These are phyloP conservation scores for Scutellaria baicalensis DNA, from an alignment of 257 asterid genomes.

Conservation along the genomic window DNA sequence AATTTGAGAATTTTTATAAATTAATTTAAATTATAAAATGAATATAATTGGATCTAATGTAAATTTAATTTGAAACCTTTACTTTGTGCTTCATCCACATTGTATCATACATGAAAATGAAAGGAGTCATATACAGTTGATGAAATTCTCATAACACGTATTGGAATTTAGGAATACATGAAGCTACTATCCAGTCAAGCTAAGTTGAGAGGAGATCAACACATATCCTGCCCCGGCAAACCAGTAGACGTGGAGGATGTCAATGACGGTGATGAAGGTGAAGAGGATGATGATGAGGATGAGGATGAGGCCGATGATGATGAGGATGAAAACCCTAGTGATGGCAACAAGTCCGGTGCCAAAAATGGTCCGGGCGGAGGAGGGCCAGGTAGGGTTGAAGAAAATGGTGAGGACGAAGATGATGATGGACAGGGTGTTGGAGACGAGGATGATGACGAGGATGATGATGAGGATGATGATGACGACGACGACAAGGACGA, in stretches of 20 bases:
- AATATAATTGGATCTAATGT: too few species aligned
- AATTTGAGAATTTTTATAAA: too few species aligned
- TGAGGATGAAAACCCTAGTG: slow-evolving; percentile 22
- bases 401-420: slow-evolving; percentile 28
- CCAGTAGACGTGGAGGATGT: slow-evolving; percentile 32
- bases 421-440: slow-evolving; percentile 15
- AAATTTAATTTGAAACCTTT: too few species aligned
- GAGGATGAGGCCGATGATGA: slow-evolving; percentile 28
- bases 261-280: slow-evolving; percentile 15
- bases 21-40: too few species aligned
- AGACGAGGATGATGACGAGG: slow-evolving; percentile 11
- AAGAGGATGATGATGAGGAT: slow-evolving; percentile 7
- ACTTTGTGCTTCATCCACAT: too few species aligned
- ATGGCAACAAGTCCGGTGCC: slow-evolving; percentile 27
- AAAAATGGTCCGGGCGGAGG: slow-evolving; percentile 27
- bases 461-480: background rate
- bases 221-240: slow-evolving; percentile 11
- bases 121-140: background rate
- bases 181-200: slow-evolving; percentile 24
- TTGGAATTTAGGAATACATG: slow-evolving; percentile 30
- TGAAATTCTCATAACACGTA: background rate
- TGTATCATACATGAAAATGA: background rate
- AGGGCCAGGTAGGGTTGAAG: slow-evolving; percentile 26
- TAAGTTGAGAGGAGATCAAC: slow-evolving; percentile 20
- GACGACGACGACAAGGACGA: background rate